A percentile compares a stretch with the other conserved stretches of the same genome.
Evolutionary conservation across 352 stramenopile genomes (phyloP).

Genomic region (Pelagophyceae sp.): DNA sequence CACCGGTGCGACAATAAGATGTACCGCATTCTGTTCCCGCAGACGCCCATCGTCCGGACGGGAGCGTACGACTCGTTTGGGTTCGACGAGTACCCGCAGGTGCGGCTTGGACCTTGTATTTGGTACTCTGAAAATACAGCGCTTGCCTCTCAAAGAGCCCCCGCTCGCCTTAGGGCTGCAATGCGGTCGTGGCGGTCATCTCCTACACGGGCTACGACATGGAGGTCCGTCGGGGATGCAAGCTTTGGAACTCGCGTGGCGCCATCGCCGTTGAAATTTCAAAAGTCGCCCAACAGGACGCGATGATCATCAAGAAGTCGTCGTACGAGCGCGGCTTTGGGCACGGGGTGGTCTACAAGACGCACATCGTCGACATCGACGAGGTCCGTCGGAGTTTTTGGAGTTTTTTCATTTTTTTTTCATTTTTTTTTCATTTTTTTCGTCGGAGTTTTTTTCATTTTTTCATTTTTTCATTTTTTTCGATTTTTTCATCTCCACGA

Average conservation of each 20-base stretch:
- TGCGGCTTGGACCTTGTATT: no score
- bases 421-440: no score
- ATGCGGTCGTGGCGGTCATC: conserved; percentile 98
- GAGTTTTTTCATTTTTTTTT: no score
- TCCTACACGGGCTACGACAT: conserved; percentile 92
- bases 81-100: not conserved
- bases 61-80: not conserved
- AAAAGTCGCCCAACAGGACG: conserved; percentile 97
- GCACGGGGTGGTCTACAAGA: conserved; percentile 97
- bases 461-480: no score
- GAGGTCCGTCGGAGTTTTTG: no score
- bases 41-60: conserved; percentile 96
- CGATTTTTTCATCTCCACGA: no score
- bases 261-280: conserved; percentile 48
- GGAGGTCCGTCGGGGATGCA: conserved; percentile 28
- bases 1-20: conserved; percentile 97
- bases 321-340: conserved; percentile 95
- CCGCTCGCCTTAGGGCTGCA: no score
- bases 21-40: conserved; percentile 95
- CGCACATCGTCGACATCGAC: conserved; percentile 79
- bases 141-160: no score
- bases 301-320: conserved; percentile 99
- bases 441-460: no score
- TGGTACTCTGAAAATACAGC: no score
- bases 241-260: not conserved